Evolutionary conservation across 2,329 filamentous ascomycete species (phyloP).

Genomic region (Pseudogymnoascus sp.): DNA sequence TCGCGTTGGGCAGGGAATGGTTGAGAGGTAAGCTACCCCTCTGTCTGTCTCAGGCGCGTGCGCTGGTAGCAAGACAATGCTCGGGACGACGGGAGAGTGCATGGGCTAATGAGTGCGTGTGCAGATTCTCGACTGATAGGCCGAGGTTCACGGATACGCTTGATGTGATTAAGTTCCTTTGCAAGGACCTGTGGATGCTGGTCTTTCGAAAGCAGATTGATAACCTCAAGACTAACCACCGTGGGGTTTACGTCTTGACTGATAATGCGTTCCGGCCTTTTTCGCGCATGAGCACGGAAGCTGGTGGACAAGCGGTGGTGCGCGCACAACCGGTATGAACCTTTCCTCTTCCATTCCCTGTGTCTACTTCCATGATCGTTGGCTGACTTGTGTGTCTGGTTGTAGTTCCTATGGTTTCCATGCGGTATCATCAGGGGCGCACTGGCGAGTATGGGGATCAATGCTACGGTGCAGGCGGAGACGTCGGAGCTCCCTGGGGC

Average conservation of each 20-base stretch:
- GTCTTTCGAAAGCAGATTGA: conserved; percentile 96
- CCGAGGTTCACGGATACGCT: conserved; percentile 87
- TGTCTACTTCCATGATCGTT: no score
- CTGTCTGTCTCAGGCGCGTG: not conserved
- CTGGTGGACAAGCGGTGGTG: conserved; percentile 61
- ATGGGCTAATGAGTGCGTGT: not conserved
- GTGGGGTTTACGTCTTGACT: conserved; percentile 94
- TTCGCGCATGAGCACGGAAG: conserved; percentile 77
- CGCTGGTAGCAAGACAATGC: conserved; percentile 16
- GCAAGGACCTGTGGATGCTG: conserved; percentile 94
- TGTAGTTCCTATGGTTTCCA: conserved; percentile 86
- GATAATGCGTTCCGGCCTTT: conserved; percentile 89
- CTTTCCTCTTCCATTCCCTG: not conserved
- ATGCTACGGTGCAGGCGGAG: conserved; percentile 85
- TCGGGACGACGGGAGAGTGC: not conserved
- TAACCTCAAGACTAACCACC: conserved; percentile 96
- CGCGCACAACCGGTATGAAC: conserved; percentile 68
- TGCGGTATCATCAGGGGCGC: conserved; percentile 87
- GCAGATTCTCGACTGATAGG: conserved; percentile 70
- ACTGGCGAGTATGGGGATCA: conserved; percentile 85
- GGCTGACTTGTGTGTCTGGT: conserved; percentile 3
- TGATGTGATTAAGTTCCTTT: conserved; percentile 96
- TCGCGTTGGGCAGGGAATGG: conserved; percentile 82
- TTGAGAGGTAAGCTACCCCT: conserved; percentile 61
- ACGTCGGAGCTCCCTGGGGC: conserved; percentile 77